Evolutionary conservation across 2,329 filamentous ascomycete species (phyloP).

Genomic region (Colletotrichum truncatum): DNA sequence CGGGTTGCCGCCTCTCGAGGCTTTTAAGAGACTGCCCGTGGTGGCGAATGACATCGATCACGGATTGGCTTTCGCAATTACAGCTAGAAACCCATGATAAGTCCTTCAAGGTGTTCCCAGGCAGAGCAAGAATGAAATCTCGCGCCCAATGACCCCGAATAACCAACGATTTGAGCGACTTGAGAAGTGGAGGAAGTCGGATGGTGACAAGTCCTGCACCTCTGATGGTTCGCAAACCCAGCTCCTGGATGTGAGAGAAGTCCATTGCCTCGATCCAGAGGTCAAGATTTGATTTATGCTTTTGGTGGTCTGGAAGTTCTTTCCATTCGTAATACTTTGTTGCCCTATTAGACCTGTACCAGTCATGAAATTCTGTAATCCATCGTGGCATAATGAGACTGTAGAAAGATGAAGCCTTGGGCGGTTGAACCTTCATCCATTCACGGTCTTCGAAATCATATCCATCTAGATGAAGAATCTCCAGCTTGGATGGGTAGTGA

Average conservation of each 20-base stretch:
- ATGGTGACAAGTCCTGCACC: not conserved
- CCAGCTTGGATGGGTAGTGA: not conserved
- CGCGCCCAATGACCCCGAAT: not conserved
- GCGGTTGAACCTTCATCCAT: not conserved
- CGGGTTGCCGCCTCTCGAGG: not conserved
- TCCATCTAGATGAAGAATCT: not conserved
- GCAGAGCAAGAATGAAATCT: not conserved
- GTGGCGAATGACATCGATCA: not conserved
- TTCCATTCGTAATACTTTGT: not conserved
- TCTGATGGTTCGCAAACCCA: not conserved
- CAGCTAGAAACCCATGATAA: not conserved
- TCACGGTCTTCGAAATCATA: not conserved
- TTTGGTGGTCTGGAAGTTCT: not conserved
- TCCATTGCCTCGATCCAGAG: not conserved
- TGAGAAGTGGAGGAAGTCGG: not conserved
- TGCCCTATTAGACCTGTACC: not conserved
- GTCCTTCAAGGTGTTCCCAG: not conserved
- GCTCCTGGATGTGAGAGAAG: not conserved
- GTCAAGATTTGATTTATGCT: not conserved
- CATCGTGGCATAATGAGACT: no score
- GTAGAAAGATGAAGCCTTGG: no score
- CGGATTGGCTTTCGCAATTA: not conserved
- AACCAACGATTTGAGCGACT: not conserved
- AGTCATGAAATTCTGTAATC: not conserved
- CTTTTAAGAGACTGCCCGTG: not conserved